Conservation (phyloP, 768 basidiomycete genomes). For the Termitomyces titanicus region DNA sequence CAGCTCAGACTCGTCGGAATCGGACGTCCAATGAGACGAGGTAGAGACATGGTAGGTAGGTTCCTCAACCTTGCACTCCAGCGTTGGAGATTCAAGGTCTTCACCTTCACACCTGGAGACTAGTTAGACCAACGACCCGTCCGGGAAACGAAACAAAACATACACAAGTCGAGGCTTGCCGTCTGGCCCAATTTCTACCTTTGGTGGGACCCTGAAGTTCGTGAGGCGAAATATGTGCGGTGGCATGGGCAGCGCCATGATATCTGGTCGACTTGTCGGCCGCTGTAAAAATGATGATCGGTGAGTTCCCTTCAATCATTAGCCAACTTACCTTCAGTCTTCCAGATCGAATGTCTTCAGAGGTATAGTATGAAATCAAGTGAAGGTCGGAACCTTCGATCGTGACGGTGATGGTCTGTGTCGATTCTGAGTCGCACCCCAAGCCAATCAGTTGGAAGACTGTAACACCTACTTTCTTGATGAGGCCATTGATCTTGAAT, state of each 20-base stretch:
- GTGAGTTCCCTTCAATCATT: not conserved
- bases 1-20: conserved; percentile 22
- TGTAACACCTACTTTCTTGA: conserved; percentile 63
- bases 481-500: conserved; percentile 69
- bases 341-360: conserved; percentile 71
- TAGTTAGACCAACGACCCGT: not conserved
- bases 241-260: conserved; percentile 70
- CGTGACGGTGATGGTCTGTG: conserved; percentile 80
- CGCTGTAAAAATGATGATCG: conserved; percentile 31
- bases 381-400: conserved; percentile 80
- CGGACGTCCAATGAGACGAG: conserved; percentile 34
- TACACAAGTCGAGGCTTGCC: conserved; percentile 65
- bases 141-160: conserved; percentile 19
- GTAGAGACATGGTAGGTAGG: conserved; percentile 36
- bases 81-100: conserved; percentile 31
- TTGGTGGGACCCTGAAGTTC: conserved; percentile 81
- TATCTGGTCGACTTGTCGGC: conserved; percentile 67
- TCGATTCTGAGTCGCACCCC: not conserved
- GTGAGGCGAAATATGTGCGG: conserved; percentile 75
- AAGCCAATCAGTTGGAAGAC: not conserved
- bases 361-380: conserved; percentile 80
- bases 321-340: conserved; percentile 45
- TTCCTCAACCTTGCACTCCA: conserved; percentile 50
- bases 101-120: conserved; percentile 23
- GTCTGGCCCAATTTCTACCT: conserved; percentile 71